Evolutionary conservation across 2,329 filamentous ascomycete genomes (phyloP).

Genomic region (Amesomyces nigricolor): DNA sequence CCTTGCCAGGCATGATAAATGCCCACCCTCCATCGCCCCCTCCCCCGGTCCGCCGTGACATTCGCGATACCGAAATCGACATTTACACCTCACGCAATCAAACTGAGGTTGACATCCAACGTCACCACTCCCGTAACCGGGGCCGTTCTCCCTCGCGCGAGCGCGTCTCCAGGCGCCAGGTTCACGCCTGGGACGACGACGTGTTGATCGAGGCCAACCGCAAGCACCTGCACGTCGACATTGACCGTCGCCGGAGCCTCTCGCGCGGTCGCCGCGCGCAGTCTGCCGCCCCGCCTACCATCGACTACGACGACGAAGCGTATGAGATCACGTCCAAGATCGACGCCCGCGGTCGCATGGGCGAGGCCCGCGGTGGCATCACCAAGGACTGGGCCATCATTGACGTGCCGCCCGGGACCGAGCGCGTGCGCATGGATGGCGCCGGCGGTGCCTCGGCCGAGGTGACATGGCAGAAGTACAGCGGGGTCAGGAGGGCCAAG

Average conservation of each 20-base stretch:
- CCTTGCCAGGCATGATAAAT: constrained; percentile 40
- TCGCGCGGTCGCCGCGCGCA: constrained; percentile 45
- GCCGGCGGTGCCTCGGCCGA: constrained; percentile 69
- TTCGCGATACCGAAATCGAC: constrained; percentile 57
- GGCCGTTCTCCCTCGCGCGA: constrained; percentile 35
- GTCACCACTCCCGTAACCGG: constrained; percentile 36
- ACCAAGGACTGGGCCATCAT: constrained; percentile 76
- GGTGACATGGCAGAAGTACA: constrained; percentile 73
- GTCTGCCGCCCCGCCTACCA: constrained; percentile 42
- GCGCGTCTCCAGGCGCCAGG: constrained; percentile 38
- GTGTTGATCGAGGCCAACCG: constrained; percentile 56
- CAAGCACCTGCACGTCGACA: constrained; percentile 42
- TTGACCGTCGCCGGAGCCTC: constrained; percentile 33
- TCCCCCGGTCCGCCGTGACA: constrained; percentile 40
- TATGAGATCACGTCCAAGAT: constrained; percentile 54
- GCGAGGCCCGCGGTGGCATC: constrained; percentile 68
- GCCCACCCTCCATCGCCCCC: constrained; percentile 47
- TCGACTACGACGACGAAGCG: constrained; percentile 59
- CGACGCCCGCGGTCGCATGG: constrained; percentile 58
- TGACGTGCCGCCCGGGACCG: constrained; percentile 77
- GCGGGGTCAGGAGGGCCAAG: constrained; percentile 67
- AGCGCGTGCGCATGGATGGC: constrained; percentile 76
- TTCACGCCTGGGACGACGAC: constrained; percentile 50
- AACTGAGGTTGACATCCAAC: constrained; percentile 52
- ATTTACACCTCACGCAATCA: constrained; percentile 50